phyloP scores from a whole-genome alignment of 352 stramenopile species.

The Pythium apleroticum region DNA sequence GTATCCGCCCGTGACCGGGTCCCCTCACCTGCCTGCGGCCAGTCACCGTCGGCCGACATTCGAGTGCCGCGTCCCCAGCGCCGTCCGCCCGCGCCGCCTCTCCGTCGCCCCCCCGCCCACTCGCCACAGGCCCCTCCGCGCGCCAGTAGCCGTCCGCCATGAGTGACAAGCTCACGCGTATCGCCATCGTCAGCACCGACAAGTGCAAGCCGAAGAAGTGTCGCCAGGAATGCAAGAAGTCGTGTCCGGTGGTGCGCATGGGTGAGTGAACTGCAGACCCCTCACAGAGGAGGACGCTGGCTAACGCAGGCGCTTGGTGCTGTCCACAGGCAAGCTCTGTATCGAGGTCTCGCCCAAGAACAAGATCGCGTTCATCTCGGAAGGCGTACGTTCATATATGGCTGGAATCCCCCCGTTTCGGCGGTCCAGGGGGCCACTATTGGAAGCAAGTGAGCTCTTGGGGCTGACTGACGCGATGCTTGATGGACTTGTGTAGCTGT shows the following conservation, averaged over 20 bases:
- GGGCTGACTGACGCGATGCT: slow-evolving; percentile 4
- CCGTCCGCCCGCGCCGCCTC: not conserved
- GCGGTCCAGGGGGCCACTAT: slow-evolving; percentile 21
- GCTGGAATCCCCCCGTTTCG: slow-evolving; percentile 8
- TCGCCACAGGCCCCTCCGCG: not conserved
- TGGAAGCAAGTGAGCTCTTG: not conserved
- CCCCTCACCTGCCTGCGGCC: not conserved
- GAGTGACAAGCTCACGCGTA: slow-evolving; percentile 95
- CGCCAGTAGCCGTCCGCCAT: slow-evolving; percentile 30
- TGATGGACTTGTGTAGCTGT: slow-evolving; percentile 74
- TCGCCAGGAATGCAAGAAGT: slow-evolving; percentile 99
- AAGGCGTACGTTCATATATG: slow-evolving; percentile 62
- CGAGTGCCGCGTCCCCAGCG: not conserved
- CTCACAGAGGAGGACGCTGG: not conserved
- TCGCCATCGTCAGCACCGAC: slow-evolving; percentile 97
- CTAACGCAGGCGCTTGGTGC: slow-evolving; percentile 10
- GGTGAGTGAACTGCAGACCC: slow-evolving; percentile 39
- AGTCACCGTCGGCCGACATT: slow-evolving; percentile 1
- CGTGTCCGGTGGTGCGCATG: slow-evolving; percentile 98
- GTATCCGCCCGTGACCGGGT: not conserved
- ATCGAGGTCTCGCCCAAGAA: slow-evolving; percentile 97
- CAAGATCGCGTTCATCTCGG: slow-evolving; percentile 98
- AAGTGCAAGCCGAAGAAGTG: slow-evolving; percentile 99
- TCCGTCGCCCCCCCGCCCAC: not conserved
- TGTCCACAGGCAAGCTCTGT: slow-evolving; percentile 93